Percentiles rank a stretch among this genome's conserved stretches.
Evolutionary conservation across 257 asterid genomes (phyloP).

Genomic region (Primulina huaijiensis): DNA sequence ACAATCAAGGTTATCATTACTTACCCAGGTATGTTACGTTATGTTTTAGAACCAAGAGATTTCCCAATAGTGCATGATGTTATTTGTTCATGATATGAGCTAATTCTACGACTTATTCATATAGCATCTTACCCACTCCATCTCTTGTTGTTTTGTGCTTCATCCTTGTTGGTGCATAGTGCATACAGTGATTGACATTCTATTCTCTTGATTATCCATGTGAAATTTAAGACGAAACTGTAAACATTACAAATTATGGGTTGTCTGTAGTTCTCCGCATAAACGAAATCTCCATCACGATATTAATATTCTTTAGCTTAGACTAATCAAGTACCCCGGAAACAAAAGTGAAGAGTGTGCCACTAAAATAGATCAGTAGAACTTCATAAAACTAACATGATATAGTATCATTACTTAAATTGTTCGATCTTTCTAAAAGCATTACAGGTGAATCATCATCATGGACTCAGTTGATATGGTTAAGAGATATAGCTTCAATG

Average conservation of each 20-base stretch:
- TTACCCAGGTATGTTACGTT: too few species aligned
- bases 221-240: not conserved
- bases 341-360: not conserved
- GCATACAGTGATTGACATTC: not conserved
- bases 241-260: not conserved
- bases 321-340: not conserved
- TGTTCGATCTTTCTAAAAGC: not conserved
- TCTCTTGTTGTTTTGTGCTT: not conserved
- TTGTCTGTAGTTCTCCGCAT: not conserved
- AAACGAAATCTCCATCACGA: not conserved
- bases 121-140: not conserved
- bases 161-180: not conserved
- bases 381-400: not conserved
- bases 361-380: not conserved
- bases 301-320: too few species aligned
- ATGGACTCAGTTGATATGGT: not conserved
- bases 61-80: not conserved
- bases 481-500: too few species aligned
- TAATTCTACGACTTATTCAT: not conserved
- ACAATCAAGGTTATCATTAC: not conserved
- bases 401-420: too few species aligned
- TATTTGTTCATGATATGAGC: not conserved
- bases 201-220: not conserved
- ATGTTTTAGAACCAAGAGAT: not conserved
- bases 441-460: not conserved